phyloP scores from a whole-genome alignment of 208 protist species.

The Trypanosoma vivax region DNA sequence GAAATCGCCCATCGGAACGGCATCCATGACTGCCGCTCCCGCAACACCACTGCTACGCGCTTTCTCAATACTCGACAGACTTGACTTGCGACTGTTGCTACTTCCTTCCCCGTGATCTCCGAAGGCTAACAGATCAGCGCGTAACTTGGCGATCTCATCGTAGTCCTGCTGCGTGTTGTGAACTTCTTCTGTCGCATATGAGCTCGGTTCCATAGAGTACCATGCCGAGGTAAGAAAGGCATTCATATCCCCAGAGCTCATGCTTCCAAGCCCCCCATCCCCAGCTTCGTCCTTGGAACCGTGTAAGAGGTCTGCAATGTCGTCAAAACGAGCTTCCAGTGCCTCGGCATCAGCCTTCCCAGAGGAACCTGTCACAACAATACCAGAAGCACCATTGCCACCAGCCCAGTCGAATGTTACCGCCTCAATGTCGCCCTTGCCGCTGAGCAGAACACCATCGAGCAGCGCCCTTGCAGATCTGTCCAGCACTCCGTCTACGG shows the following conservation, averaged over 20 bases:
- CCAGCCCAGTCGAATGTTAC: slow-evolving; percentile 68
- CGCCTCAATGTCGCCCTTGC: slow-evolving; percentile 63
- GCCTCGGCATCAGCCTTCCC: slow-evolving; percentile 35
- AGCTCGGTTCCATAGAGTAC: slow-evolving; percentile 74
- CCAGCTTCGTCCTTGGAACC: not conserved
- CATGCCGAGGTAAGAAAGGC: slow-evolving; percentile 50
- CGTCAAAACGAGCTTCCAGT: slow-evolving; percentile 69
- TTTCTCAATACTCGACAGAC: slow-evolving; percentile 79
- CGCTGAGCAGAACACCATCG: slow-evolving; percentile 48
- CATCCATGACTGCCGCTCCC: too few relatives aligned
- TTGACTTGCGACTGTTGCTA: slow-evolving; percentile 70
- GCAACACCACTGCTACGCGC: slow-evolving; percentile 55
- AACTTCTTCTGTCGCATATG: slow-evolving; percentile 47
- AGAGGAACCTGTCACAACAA: slow-evolving; percentile 1
- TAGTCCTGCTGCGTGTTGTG: slow-evolving; percentile 66
- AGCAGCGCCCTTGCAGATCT: slow-evolving; percentile 20
- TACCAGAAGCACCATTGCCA: slow-evolving; percentile 1
- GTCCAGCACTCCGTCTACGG: too few relatives aligned
- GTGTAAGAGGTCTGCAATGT: slow-evolving; percentile 67
- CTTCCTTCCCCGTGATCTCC: slow-evolving; percentile 58
- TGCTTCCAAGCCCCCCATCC: not conserved
- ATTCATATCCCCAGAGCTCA: slow-evolving; percentile 14
- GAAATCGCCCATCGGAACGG: slow-evolving; percentile 13
- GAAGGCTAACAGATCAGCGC: slow-evolving; percentile 76
- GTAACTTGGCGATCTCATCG: slow-evolving; percentile 77